Evolutionary conservation across 768 basidiomycete species (phyloP), one percentile per base, ranked within the genome.

Genomic region (Dacryopinax spathularia): DNA sequence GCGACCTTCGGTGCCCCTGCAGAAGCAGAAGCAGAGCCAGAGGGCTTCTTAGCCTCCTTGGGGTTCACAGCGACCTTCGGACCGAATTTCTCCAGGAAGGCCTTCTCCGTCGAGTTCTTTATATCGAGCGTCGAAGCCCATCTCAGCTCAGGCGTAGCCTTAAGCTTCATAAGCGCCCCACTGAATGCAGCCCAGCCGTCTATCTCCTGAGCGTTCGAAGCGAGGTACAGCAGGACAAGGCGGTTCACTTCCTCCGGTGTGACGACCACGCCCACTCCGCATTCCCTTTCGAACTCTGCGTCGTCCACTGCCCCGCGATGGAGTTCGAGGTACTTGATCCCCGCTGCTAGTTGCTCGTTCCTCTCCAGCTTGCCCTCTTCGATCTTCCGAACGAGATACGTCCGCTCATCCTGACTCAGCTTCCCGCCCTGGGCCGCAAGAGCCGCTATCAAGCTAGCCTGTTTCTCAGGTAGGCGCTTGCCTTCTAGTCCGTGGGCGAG

Each of bases 201-300:
- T 65, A 82, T 73, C 33, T 78, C 68, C 68, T 80, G 84, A 5
- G 80, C 75, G 63, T 77, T 60, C 25, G 33, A 34, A 7, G 65
- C 69, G 62, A 91, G 74, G 74, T 88, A 86, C 25, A 79, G 74
- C 31, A 76, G 75, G 60, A 90, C 82, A 22, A 80, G 75, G 0
- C 71, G 70, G 15, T 80, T 73, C 9, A 98, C 76, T 65, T 90
- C 82, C 43, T 80, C 81, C 0, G 83, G 67, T 0, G 87, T 83
- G 64, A 97, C 87, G 63, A 77, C 82, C 74, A 94, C 88, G 16
- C 95, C 95, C 65, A 97, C 85, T 66, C 95, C 95, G 72, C 90
- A 92, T 12, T 82, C 77, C 66, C 80, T 77, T 70, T 93, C 81
- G 70, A 97, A 95, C 39, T 84, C 85, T 12, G 69, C 74, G 13